A percentile compares a stretch with the other conserved stretches of the same genome.
Conservation (phyloP, 2,329 filamentous ascomycete species). For the Exophiala dermatitidis region DNA sequence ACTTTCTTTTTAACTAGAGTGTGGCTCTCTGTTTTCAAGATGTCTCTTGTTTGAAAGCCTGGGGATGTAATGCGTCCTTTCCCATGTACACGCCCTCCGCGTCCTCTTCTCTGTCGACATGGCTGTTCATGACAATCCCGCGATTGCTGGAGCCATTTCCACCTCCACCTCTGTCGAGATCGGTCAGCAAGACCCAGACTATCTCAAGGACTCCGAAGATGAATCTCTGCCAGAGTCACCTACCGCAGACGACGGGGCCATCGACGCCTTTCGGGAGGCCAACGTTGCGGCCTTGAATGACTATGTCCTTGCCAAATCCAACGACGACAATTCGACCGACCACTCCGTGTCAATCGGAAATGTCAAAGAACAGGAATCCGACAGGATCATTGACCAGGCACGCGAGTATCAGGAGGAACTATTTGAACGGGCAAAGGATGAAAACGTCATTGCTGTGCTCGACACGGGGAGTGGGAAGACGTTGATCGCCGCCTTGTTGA, state of each 20-base stretch:
- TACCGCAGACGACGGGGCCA: not conserved
- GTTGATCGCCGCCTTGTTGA: slow-evolving; percentile 80
- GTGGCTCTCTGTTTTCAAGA: not conserved
- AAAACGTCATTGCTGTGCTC: slow-evolving; percentile 79
- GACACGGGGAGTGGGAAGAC: slow-evolving; percentile 81
- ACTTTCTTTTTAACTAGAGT: not conserved
- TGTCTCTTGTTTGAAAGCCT: not conserved
- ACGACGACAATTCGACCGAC: not conserved
- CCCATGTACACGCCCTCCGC: not conserved
- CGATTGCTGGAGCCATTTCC: not conserved
- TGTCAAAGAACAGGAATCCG: slow-evolving; percentile 44
- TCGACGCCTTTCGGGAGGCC: slow-evolving; percentile 1
- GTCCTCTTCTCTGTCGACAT: not conserved
- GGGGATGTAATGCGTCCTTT: not conserved
- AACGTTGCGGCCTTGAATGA: slow-evolving; percentile 17
- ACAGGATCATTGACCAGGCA: slow-evolving; percentile 65
- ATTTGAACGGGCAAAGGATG: slow-evolving; percentile 74
- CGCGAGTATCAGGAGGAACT: slow-evolving; percentile 89
- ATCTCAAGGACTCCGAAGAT: slow-evolving; percentile 12
- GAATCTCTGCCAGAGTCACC: slow-evolving; percentile 1
- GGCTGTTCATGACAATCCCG: not conserved
- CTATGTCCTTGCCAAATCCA: slow-evolving; percentile 9
- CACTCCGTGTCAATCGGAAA: slow-evolving; percentile 3
- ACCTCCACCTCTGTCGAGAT: not conserved
- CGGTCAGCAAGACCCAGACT: not conserved